Base-by-base conservation (phyloP, 768 basidiomycete genomes). In the Sarcodon aspratus region DNA sequence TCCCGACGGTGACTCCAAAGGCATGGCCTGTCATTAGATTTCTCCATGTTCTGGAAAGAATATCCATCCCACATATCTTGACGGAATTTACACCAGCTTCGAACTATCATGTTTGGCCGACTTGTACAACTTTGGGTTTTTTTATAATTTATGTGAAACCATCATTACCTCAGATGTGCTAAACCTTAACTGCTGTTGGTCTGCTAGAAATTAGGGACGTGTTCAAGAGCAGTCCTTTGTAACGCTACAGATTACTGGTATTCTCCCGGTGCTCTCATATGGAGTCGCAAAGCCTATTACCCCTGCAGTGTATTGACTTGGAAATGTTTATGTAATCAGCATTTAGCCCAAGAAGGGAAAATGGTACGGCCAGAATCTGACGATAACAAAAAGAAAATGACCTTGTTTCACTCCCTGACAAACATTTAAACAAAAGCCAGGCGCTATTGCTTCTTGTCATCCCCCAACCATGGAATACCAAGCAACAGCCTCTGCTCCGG, bases 401-500 rank as follows among this genome's bases (percentile, higher is more conserved):
- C 47, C 47, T 32, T 40, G 47, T 27, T 27, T 27, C 21, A 27
- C 21, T 27, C 21, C 21, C 21, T 27, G 21, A 27, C 21, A 2
- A 27, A 5, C 21, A 27, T 27, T 27, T 27, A 27, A 27, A 27
- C 21, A 27, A 27, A 27, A 27, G 21, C 21, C 21, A 27, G 21
- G 5, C 21, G 21, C 21, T 27, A 27, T 42, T 11, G 40, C 40
- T 11, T 38, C 37, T 42, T 42, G 40, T 42, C 52, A 36, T 43
- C 45, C 45, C 47, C 42, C 51, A 57, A 55, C 54, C 65, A 83
- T 82, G 80, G 57, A 79, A 56, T 81, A 78, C 70, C 80, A 90
- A 69, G 92, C 91, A 7, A 96, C 93, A 11, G 80, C 82, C 0
- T 87, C 92, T 53, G 93, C 93, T 0, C 93, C 93, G 3, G 92